phyloP scores from a whole-genome alignment of 164 flowering plant genomes.

The Cinnamomum micranthum region DNA sequence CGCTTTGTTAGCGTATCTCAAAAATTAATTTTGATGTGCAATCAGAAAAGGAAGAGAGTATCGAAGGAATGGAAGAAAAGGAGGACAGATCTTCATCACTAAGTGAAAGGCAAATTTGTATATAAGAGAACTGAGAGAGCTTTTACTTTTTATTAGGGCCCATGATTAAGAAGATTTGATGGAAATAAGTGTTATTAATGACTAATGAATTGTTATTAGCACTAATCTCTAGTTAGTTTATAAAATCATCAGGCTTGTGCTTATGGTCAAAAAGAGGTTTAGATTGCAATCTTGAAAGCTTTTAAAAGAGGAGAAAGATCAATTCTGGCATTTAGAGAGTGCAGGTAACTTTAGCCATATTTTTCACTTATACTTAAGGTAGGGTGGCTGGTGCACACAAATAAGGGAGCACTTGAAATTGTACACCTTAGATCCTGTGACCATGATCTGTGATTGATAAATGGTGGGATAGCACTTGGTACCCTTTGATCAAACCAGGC shows the following conservation, averaged over 20 bases:
- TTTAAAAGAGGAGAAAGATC: slow-evolving; percentile 4
- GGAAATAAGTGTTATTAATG: not conserved
- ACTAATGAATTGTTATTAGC: not conserved
- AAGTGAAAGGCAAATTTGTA: too few species aligned
- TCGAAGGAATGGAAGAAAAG: not conserved
- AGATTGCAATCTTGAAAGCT: slow-evolving; percentile 3
- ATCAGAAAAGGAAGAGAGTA: too few species aligned
- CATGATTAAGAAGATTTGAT: not conserved
- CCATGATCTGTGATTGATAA: not conserved
- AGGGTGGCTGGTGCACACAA: not conserved
- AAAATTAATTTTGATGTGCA: too few species aligned
- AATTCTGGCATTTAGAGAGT: not conserved
- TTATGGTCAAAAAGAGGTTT: slow-evolving; percentile 10
- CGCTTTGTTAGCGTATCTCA: too few species aligned
- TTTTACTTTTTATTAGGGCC: not conserved
- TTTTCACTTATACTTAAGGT: not conserved
- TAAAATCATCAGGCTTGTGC: not conserved
- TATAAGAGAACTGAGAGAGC: not conserved
- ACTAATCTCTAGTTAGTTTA: not conserved
- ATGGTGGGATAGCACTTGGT: not conserved
- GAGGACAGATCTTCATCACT: not conserved
- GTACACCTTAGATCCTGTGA: not conserved
- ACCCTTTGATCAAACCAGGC: too few species aligned
- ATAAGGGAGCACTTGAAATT: not conserved
- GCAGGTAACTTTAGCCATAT: not conserved